Evolutionary conservation across 805 yeast genomes (phyloP).

Genomic region (Candida ficus): DNA sequence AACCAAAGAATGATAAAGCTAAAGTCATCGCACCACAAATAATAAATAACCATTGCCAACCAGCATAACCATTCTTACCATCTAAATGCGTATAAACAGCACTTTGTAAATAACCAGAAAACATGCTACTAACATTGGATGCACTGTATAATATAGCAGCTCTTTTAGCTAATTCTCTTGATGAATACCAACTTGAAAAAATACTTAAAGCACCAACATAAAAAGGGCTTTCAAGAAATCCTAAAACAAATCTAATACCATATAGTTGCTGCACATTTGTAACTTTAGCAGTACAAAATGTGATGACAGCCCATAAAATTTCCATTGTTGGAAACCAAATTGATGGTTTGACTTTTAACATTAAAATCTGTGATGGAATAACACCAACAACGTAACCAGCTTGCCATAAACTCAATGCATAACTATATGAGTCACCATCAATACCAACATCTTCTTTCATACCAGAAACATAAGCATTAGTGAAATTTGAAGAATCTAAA

Average conservation of each 20-base stretch:
- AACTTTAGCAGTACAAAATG: slow-evolving; percentile 2
- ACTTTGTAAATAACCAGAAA: not conserved
- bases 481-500: slow-evolving; percentile 52
- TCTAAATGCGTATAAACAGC: not conserved
- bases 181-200: not conserved
- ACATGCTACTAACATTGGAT: not conserved
- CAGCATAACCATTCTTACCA: not conserved
- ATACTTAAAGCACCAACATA: not conserved
- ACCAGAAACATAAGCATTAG: slow-evolving; percentile 64
- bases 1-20: not conserved
- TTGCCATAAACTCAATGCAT: slow-evolving; percentile 24
- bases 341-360: slow-evolving; percentile 5
- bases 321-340: slow-evolving; percentile 6
- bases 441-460: slow-evolving; percentile 52
- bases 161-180: not conserved
- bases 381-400: not conserved
- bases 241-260: slow-evolving; percentile 6
- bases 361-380: not conserved
- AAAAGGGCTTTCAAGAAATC: slow-evolving; percentile 2
- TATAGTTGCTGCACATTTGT: slow-evolving; percentile 3
- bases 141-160: not conserved
- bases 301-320: slow-evolving; percentile 5
- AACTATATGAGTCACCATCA: slow-evolving; percentile 45
- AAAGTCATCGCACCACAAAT: not conserved
- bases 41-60: not conserved